phyloP scores from a whole-genome alignment of 2,329 filamentous ascomycete species.

The Pochonia chlamydosporia region DNA sequence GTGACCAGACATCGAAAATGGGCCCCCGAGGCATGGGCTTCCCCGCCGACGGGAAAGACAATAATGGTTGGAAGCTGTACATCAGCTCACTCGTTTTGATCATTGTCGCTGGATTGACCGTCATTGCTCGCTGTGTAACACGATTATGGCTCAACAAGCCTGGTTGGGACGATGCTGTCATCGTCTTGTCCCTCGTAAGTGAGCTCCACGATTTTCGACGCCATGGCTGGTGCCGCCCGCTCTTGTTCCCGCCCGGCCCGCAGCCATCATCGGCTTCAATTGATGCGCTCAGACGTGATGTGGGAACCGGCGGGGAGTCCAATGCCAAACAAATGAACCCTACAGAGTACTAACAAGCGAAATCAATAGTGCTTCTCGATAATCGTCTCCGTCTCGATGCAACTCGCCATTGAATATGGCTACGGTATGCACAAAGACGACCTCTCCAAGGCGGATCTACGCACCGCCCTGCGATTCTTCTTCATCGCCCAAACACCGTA shows the following conservation, averaged over 20 bases:
- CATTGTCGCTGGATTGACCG: conserved; percentile 26
- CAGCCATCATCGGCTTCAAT: neutral
- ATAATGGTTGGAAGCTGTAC: conserved; percentile 29
- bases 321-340: no score
- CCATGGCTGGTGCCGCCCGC: no score
- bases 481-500: no score
- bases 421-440: conserved; percentile 33
- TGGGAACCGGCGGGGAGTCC: neutral
- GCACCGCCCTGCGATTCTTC: conserved; percentile 19
- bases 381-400: conserved; percentile 25
- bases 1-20: conserved; percentile 9
- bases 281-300: no score
- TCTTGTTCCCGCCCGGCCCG: no score
- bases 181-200: conserved; percentile 32
- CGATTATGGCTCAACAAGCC: conserved; percentile 26
- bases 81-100: conserved; percentile 28
- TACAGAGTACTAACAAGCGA: neutral
- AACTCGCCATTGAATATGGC: conserved; percentile 29
- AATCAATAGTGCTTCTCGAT: conserved; percentile 21
- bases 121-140: conserved; percentile 27
- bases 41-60: conserved; percentile 24
- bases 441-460: conserved; percentile 21
- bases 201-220: conserved; percentile 2
- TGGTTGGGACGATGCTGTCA: conserved; percentile 32
- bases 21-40: conserved; percentile 16